Conservation (phyloP, 2,329 filamentous ascomycete genomes). For the Fusarium sp. region DNA sequence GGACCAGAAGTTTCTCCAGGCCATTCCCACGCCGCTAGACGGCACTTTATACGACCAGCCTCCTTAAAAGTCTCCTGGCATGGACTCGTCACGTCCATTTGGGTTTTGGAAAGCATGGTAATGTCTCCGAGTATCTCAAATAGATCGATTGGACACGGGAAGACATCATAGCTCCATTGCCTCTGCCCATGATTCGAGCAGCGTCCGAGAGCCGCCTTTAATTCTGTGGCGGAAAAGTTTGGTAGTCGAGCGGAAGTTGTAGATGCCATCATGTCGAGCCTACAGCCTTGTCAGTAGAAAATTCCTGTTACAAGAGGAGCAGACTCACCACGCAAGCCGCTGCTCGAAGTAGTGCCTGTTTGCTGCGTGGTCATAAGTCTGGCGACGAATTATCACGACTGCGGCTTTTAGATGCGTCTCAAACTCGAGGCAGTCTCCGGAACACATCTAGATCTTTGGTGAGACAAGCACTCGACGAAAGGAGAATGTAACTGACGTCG, state of each 20-base stretch:
- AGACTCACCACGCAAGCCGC: slow-evolving; percentile 4
- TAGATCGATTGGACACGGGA: slow-evolving; percentile 14
- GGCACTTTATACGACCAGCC: background rate
- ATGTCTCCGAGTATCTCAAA: slow-evolving; percentile 17
- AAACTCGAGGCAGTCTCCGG: slow-evolving; percentile 16
- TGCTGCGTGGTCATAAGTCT: background rate
- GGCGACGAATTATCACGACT: background rate
- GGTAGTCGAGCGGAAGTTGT: background rate
- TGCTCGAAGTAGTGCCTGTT: slow-evolving; percentile 22
- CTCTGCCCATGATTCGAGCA: background rate
- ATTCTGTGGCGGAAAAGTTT: background rate
- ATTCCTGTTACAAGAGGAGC: fast-evolving
- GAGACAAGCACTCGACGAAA: background rate
- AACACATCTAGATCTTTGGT: slow-evolving; percentile 15
- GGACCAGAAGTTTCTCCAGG: background rate
- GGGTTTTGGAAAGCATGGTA: background rate
- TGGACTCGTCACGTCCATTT: too few species aligned
- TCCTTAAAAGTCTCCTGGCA: background rate
- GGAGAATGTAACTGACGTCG: background rate
- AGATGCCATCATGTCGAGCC: slow-evolving; percentile 23
- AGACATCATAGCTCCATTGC: slow-evolving; percentile 21
- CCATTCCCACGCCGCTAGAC: background rate
- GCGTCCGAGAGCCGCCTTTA: background rate
- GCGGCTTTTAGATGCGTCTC: slow-evolving; percentile 15
- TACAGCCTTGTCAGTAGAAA: background rate